Evolutionary conservation across 305 asterid species (phyloP), one percentile per base, ranked within the genome.

Genomic region (Fraxinus nigra): DNA sequence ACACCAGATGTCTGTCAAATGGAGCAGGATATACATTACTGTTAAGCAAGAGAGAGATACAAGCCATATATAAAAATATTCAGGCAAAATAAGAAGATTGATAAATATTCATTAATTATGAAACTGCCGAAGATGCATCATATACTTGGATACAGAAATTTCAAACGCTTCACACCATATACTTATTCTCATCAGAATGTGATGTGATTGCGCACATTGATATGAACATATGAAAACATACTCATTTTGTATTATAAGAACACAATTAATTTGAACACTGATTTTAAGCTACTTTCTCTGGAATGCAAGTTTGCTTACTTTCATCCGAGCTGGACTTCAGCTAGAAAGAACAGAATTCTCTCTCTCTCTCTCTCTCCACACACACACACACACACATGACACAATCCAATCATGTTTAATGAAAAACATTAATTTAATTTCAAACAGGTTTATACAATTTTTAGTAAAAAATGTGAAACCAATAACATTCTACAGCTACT

Each of bases 1-100:
- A 88, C 89, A 84, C 93, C 90, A 91, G 91, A 87, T 82, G 51
- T 83, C 95, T 93, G 89, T 84, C 76, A 51, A 80, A 75, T 32
- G 79, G 28, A 82, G 79, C 54, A 81, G 69, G 30, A 38, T 63
- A 78, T 28, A 77, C 72, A 80, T 82, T 77, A 83, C 61, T 32
- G 46, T 30, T 26, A 46, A 65, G 79, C 65, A 28, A 75, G 79
- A 61, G 34, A 30, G n/a, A 8, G 20, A 30, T 7, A 59, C 16
- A 74, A 22, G 38, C 46, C 30, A 70, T 80, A 75, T 7, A 73
- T 54, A 5, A 33, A 70, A 72, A 38, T 33, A 26, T 20, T 4
- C 75, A 37, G 30, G 80, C 59, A 75, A 56, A 32, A 79, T 79
- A 13, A 30, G 54, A 72, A 51, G 35, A 13, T 54, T 85, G 51